Conservation (phyloP, 2,329 filamentous ascomycete genomes). For the Paecilomyces fulvus region DNA sequence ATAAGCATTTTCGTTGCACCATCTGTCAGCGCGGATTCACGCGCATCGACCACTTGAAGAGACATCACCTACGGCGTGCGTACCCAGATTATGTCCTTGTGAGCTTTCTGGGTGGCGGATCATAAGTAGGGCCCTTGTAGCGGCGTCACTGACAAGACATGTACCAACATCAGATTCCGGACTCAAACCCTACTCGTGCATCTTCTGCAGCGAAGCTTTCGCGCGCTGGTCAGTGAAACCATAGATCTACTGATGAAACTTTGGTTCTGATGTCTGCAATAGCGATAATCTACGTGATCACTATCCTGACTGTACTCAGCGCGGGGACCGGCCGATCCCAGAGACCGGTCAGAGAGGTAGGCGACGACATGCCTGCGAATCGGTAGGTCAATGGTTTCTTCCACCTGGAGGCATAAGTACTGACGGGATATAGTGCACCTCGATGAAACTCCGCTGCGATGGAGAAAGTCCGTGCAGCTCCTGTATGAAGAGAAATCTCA, state of each 20-base stretch:
- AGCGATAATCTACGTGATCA: constrained; percentile 42
- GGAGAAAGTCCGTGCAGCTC: constrained; percentile 36
- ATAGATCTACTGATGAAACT: not conserved
- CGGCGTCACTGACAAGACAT: constrained; percentile 1
- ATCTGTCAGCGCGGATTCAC: constrained; percentile 39
- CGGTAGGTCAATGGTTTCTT: constrained; percentile 20
- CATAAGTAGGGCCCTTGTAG: not conserved
- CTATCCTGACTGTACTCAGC: constrained; percentile 34
- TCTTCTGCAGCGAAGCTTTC: constrained; percentile 39
- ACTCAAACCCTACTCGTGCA: constrained; percentile 39
- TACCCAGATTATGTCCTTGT: constrained; percentile 6
- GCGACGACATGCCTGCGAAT: constrained; percentile 40
- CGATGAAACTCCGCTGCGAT: constrained; percentile 42
- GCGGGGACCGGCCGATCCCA: constrained; percentile 36
- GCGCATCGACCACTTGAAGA: constrained; percentile 41
- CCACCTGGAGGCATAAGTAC: not conserved
- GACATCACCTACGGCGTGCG: constrained; percentile 40
- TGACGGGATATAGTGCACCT: constrained; percentile 29
- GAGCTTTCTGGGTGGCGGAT: constrained; percentile 2
- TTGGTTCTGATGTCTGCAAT: constrained; percentile 1
- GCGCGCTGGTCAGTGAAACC: constrained; percentile 32
- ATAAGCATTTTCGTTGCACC: constrained; percentile 36
- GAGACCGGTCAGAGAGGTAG: constrained; percentile 39
- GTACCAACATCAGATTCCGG: constrained; percentile 31
- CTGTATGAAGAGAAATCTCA: constrained; percentile 34